phyloP scores from a whole-genome alignment of 495 filamentous ascomycete genomes.

The Xylaria curta region DNA sequence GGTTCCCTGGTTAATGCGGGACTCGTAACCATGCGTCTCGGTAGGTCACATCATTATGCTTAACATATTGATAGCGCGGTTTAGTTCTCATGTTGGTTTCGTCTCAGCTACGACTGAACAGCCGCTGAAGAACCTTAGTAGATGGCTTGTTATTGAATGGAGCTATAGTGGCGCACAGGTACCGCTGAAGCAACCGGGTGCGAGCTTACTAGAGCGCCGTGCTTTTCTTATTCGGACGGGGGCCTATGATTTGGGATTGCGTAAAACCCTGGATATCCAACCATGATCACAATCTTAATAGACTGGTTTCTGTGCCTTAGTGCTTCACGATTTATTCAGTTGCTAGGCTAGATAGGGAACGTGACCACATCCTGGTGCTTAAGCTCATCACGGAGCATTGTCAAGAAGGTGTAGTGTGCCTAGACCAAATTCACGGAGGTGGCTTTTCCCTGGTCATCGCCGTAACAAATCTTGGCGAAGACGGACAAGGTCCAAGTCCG shows the following conservation, averaged over 20 bases:
- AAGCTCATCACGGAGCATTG: constrained; percentile 7
- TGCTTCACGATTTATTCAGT: background rate
- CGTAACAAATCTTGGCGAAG: background rate
- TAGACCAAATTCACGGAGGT: background rate
- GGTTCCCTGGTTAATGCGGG: constrained; percentile 22
- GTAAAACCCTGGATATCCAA: background rate
- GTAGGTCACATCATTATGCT: constrained; percentile 16
- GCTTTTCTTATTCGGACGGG: background rate
- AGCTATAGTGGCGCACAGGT: background rate
- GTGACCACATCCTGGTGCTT: constrained; percentile 1
- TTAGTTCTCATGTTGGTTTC: background rate
- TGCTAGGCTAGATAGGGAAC: background rate
- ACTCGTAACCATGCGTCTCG: constrained; percentile 16
- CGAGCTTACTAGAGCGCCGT: background rate
- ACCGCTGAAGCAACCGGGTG: constrained; percentile 1
- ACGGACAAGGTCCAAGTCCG: background rate
- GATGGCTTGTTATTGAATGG: background rate
- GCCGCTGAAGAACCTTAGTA: background rate
- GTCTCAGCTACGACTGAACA: background rate
- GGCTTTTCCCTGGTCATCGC: background rate
- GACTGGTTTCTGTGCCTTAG: background rate
- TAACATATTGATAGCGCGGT: constrained; percentile 6
- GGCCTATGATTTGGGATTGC: background rate
- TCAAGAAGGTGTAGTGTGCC: background rate
- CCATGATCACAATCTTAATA: background rate